These are phyloP conservation scores for Boletus smithii DNA, from an alignment of 1,284 basidiomycete genomes.

Conservation along the genomic window DNA sequence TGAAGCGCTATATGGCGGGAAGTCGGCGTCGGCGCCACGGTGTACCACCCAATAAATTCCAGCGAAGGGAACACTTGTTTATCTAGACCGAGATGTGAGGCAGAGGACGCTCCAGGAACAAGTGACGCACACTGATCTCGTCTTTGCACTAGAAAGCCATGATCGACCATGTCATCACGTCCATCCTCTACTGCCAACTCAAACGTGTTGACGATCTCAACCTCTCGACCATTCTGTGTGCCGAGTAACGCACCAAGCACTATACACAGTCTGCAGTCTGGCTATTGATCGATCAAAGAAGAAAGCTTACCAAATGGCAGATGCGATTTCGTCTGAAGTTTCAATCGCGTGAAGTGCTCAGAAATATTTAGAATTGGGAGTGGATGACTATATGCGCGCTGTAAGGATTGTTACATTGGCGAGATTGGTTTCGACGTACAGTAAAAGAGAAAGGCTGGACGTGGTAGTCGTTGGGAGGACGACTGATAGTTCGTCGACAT, in stretches of 20 bases:
- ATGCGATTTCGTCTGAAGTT: constrained; percentile 63
- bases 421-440: constrained; percentile 45
- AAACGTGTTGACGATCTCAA: constrained; percentile 96
- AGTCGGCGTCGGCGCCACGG: constrained; percentile 71
- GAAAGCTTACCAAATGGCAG: constrained; percentile 60
- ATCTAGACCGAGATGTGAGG: constrained; percentile 50
- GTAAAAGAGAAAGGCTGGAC: constrained; percentile 66
- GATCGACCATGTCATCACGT: constrained; percentile 61
- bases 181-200: constrained; percentile 70
- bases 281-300: constrained; percentile 1
- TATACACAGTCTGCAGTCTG: constrained; percentile 31
- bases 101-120: constrained; percentile 4
- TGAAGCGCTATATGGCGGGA: constrained; percentile 77
- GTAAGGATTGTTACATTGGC: constrained; percentile 9
- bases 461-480: constrained; percentile 65
- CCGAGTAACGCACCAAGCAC: constrained; percentile 94
- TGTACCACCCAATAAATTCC: constrained; percentile 97
- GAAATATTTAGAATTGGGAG: constrained; percentile 96
- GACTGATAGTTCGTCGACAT: constrained; percentile 70
- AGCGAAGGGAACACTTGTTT: constrained; percentile 97
- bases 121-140: constrained; percentile 80
- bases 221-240: constrained; percentile 87
- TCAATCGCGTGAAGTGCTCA: constrained; percentile 86
- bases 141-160: constrained; percentile 77
- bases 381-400: constrained; percentile 70